These are phyloP conservation scores for Penicillium sp. DNA, from an alignment of 2,329 filamentous ascomycete species.

Conservation along the genomic window DNA sequence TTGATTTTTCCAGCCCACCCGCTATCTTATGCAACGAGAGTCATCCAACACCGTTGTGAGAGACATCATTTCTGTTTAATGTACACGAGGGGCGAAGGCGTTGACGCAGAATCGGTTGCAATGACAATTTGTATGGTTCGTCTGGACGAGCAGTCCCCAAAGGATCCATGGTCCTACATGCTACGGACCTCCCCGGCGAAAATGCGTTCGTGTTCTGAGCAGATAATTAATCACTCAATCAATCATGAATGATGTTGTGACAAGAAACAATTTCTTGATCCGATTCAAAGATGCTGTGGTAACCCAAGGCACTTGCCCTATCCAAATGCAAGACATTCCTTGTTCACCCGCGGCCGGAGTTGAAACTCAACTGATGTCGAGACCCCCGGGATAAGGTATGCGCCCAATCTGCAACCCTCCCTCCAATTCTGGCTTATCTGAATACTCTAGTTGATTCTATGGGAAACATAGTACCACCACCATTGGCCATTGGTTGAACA, in stretches of 20 bases:
- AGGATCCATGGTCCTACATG: too few relatives aligned
- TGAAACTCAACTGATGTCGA: constrained; percentile 15
- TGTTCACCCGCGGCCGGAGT: constrained; percentile 7
- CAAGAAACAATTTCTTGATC: too few relatives aligned
- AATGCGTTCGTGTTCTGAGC: too few relatives aligned
- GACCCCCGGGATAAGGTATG: constrained; percentile 3
- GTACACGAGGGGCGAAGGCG: constrained; percentile 2
- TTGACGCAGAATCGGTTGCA: constrained; percentile 5
- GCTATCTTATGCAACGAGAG: neutral
- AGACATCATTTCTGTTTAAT: neutral
- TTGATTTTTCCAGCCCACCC: too few relatives aligned
- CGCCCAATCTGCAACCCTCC: neutral
- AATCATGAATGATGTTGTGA: too few relatives aligned
- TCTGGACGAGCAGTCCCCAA: too few relatives aligned
- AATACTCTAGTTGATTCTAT: neutral
- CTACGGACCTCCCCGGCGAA: too few relatives aligned
- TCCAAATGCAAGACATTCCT: neutral
- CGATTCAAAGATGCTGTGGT: neutral
- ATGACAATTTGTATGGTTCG: constrained; percentile 5
- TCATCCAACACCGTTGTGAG: neutral
- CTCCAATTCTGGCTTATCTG: neutral
- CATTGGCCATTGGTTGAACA: constrained; percentile 13
- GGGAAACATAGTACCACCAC: constrained; percentile 12
- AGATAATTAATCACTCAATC: too few relatives aligned
- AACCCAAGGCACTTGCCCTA: neutral